A percentile compares a stretch with the other conserved stretches of the same genome.
Evolutionary conservation across 2,329 filamentous ascomycete species (phyloP).

Genomic region (Apiospora pterosperma): DNA sequence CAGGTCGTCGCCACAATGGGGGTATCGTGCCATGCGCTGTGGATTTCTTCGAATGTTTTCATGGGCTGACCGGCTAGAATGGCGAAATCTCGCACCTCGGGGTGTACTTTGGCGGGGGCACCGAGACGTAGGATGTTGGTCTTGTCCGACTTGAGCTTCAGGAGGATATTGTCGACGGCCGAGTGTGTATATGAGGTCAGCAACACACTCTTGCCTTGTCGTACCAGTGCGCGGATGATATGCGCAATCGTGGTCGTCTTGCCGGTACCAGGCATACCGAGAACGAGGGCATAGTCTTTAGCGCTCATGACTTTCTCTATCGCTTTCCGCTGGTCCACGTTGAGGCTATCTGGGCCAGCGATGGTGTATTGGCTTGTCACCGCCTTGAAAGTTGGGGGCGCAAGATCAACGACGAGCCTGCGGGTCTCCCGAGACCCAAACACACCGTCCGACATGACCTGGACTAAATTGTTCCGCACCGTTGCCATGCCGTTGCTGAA

Average conservation of each 20-base stretch:
- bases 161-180: slow-evolving; percentile 93
- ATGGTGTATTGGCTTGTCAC: slow-evolving; percentile 61
- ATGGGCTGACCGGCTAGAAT: slow-evolving; percentile 72
- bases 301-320: slow-evolving; percentile 96
- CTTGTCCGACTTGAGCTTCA: slow-evolving; percentile 80
- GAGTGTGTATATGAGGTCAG: slow-evolving; percentile 96
- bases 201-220: slow-evolving; percentile 87
- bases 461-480: slow-evolving; percentile 88
- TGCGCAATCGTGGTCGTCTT: slow-evolving; percentile 98
- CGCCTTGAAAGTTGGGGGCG: slow-evolving; percentile 69
- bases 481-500: slow-evolving; percentile 98
- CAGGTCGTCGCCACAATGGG: slow-evolving; percentile 94
- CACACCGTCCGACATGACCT: slow-evolving; percentile 79
- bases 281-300: slow-evolving; percentile 90
- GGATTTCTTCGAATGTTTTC: slow-evolving; percentile 77
- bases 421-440: slow-evolving; percentile 71
- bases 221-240: slow-evolving; percentile 86
- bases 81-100: slow-evolving; percentile 82
- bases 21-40: slow-evolving; percentile 77
- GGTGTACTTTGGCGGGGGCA: slow-evolving; percentile 79
- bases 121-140: slow-evolving; percentile 84
- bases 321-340: slow-evolving; percentile 80
- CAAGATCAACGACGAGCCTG: slow-evolving; percentile 74
- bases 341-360: slow-evolving; percentile 64
- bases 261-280: slow-evolving; percentile 97